Conservation (phyloP, 2,329 filamentous ascomycete species). For the Delphinella strobiligena region DNA sequence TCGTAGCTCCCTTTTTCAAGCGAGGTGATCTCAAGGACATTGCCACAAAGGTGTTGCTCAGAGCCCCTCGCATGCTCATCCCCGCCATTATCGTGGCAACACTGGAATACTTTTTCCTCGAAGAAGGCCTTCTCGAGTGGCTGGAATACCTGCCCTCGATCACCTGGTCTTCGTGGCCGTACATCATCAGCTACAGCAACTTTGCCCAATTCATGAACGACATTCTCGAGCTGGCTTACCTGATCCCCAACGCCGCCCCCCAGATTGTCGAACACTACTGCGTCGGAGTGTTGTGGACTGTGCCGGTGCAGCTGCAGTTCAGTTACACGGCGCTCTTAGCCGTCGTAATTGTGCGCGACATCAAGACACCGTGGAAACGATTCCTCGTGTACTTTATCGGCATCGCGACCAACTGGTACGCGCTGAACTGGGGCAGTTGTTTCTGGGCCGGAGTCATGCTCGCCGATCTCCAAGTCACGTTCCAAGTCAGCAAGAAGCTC, state of each 20-base stretch:
- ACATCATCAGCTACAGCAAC: constrained; percentile 27
- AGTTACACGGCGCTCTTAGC: constrained; percentile 33
- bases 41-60: constrained; percentile 31
- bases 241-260: constrained; percentile 37
- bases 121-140: constrained; percentile 30
- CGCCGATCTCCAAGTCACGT: constrained; percentile 35
- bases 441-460: constrained; percentile 34
- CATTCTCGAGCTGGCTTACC: constrained; percentile 32
- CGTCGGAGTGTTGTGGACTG: constrained; percentile 39
- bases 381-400: constrained; percentile 32
- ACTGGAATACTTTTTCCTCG: constrained; percentile 36
- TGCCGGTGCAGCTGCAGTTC: constrained; percentile 37
- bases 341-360: constrained; percentile 31
- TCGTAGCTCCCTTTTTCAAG: constrained; percentile 30
- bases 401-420: constrained; percentile 35
- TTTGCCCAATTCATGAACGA: constrained; percentile 33
- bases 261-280: constrained; percentile 38
- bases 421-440: constrained; percentile 33
- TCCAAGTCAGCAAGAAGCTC: constrained; percentile 29
- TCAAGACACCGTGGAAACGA: constrained; percentile 36
- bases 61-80: constrained; percentile 35
- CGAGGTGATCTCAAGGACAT: constrained; percentile 31
- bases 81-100: constrained; percentile 31
- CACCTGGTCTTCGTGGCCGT: constrained; percentile 38
- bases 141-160: constrained; percentile 34